phyloP scores from a whole-genome alignment of 2,329 filamentous ascomycete species.

The Celoporthe dispersa region DNA sequence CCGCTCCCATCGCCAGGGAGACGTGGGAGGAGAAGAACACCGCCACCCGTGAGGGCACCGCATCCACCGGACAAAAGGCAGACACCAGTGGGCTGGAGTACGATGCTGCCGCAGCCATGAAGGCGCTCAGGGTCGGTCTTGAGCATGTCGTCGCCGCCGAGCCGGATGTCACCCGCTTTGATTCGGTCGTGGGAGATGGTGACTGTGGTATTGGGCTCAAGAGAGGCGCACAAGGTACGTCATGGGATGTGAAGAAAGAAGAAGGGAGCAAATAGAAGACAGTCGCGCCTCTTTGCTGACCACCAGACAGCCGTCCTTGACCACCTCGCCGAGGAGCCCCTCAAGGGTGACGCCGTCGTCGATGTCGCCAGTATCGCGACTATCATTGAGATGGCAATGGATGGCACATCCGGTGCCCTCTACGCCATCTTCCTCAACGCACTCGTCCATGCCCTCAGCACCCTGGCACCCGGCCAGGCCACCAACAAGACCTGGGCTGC shows the following conservation, averaged over 20 bases:
- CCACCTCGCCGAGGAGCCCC: conserved; percentile 48
- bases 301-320: conserved; percentile 52
- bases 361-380: conserved; percentile 58
- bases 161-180: conserved; percentile 72
- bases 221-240: conserved; percentile 76
- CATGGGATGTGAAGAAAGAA: not conserved
- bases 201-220: conserved; percentile 88
- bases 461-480: conserved; percentile 45
- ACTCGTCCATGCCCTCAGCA: conserved; percentile 67
- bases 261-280: too few species aligned
- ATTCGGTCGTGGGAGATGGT: conserved; percentile 86
- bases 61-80: conserved; percentile 38
- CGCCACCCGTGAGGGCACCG: conserved; percentile 48
- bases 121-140: conserved; percentile 60
- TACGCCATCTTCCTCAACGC: conserved; percentile 89
- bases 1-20: conserved; percentile 62
- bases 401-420: conserved; percentile 64
- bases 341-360: conserved; percentile 57
- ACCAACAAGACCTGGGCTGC: conserved; percentile 56
- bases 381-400: conserved; percentile 62
- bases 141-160: conserved; percentile 68
- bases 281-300: conserved; percentile 28
- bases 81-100: conserved; percentile 56
- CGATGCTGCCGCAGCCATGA: conserved; percentile 54
- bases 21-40: conserved; percentile 66